These are phyloP conservation scores for Secale cereale DNA, from an alignment of 176 grass and related monocot genomes.

Conservation along the genomic window DNA sequence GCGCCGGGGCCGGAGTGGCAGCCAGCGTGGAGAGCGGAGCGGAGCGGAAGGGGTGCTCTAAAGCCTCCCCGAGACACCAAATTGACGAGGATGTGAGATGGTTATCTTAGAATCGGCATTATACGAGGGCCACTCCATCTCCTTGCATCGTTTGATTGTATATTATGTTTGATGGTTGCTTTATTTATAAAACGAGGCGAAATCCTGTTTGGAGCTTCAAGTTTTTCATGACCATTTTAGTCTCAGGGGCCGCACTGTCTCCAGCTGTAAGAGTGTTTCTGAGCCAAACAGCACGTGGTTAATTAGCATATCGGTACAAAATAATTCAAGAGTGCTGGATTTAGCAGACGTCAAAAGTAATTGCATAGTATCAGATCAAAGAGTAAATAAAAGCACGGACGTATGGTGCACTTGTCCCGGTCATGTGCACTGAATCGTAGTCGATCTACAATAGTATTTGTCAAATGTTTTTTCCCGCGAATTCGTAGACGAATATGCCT, in stretches of 20 bases:
- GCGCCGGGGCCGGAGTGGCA: too few relatives aligned
- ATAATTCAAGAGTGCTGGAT: not conserved
- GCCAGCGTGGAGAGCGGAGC: too few relatives aligned
- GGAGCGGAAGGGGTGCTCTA: too few relatives aligned
- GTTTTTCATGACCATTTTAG: not conserved
- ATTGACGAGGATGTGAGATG: too few relatives aligned
- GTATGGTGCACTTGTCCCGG: not conserved
- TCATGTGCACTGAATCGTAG: not conserved
- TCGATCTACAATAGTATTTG: too few relatives aligned
- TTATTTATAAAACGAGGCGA: too few relatives aligned
- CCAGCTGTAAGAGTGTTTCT: not conserved
- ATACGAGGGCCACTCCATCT: too few relatives aligned
- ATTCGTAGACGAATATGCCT: not conserved
- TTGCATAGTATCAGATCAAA: not conserved
- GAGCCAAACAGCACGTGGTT: not conserved
- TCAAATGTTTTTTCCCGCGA: not conserved
- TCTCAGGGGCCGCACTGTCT: not conserved
- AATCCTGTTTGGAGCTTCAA: too few relatives aligned
- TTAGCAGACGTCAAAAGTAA: not conserved
- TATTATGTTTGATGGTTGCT: too few relatives aligned
- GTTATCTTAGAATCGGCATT: too few relatives aligned
- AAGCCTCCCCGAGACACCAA: too few relatives aligned
- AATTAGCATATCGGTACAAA: not conserved
- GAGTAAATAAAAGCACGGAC: not conserved
- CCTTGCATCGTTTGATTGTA: too few relatives aligned